phyloP scores from a whole-genome alignment of 768 basidiomycete species.

The Agrocybe pediades region DNA sequence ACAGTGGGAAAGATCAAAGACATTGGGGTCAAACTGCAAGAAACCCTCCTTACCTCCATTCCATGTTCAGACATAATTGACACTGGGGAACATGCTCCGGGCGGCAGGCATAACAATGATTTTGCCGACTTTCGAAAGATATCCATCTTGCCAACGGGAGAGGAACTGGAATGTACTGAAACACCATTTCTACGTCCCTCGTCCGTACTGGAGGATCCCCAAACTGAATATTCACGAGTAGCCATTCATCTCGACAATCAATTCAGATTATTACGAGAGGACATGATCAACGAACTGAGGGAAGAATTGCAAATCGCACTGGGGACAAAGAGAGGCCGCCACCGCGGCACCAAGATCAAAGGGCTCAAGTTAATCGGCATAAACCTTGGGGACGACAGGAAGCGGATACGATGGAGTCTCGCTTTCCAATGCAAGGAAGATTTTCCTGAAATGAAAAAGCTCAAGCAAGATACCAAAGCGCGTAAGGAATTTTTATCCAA shows the following conservation, averaged over 20 bases:
- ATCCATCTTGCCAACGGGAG: conserved; percentile 63
- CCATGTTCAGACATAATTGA: not conserved
- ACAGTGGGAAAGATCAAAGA: conserved; percentile 22
- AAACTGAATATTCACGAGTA: conserved; percentile 34
- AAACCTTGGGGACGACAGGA: conserved; percentile 11
- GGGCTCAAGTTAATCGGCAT: conserved; percentile 32
- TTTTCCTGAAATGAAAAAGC: conserved; percentile 35
- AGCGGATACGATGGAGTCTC: conserved; percentile 41
- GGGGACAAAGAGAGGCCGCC: conserved; percentile 44
- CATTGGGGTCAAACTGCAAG: conserved; percentile 34
- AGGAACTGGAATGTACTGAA: conserved; percentile 50
- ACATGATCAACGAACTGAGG: conserved; percentile 27
- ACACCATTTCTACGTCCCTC: conserved; percentile 51
- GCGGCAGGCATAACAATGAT: conserved; percentile 75
- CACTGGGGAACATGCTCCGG: conserved; percentile 38
- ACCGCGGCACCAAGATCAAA: conserved; percentile 40
- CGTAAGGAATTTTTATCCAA: conserved; percentile 40
- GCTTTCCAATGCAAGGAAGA: conserved; percentile 36
- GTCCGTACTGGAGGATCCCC: conserved; percentile 43
- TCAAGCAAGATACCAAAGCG: conserved; percentile 22
- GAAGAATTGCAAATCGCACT: conserved; percentile 48
- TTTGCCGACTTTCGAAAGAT: conserved; percentile 60
- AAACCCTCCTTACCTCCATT: conserved; percentile 24
- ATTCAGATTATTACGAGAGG: conserved; percentile 65
- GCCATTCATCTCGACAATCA: conserved; percentile 64